Base-by-base conservation (phyloP, 192 early-diverging fungal species). In the Backusella sp. region DNA sequence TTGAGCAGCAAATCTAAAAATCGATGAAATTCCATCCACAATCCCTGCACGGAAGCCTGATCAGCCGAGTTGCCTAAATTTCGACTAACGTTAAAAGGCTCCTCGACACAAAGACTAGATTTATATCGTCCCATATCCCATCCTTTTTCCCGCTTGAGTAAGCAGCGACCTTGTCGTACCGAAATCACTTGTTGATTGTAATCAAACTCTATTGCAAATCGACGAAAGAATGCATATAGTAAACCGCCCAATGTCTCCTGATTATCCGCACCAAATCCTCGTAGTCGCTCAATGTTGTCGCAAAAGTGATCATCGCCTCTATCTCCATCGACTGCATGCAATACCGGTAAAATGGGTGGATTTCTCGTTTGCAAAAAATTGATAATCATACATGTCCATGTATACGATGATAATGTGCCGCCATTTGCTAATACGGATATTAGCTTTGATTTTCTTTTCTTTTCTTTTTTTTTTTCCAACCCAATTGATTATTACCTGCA, bases 1-100 rank as follows among this genome's bases (percentile, higher is more conserved):
- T 26, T 44, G 15, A 73, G 9, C 39, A 79, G n/a, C 46, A 79
- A 36, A 34, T 79, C 77, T 46, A 92, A 84, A 4, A 91, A 94
- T 4, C 97, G 88, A 65, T 87, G 85, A 73, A 96, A 94, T 83
- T 98, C 97, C n/a, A 83, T 75, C 34, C 91, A 82, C 65, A 98
- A 78, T 14, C 96, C 96, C 36, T 88, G 87, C 6, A 97, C 91
- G 8, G 91, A 90, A 0, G 86, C 83, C 30, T 84, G 87, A 82
- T 97, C 96, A 2, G 94, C 94, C 26, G 93, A 94, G 73, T 99
- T 97, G 0, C 93, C 96, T 3, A 99, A 86, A 66, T 99, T 99
- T 37, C 96, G 87, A 73, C 88, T 87, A 0, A 92, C 91, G 75
- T 95, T 91, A 76, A 99, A 95, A 7, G 96, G 96, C 82, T 98